Evolutionary conservation across 2,329 filamentous ascomycete species (phyloP).

Genomic region (Cytospora piceicola): DNA sequence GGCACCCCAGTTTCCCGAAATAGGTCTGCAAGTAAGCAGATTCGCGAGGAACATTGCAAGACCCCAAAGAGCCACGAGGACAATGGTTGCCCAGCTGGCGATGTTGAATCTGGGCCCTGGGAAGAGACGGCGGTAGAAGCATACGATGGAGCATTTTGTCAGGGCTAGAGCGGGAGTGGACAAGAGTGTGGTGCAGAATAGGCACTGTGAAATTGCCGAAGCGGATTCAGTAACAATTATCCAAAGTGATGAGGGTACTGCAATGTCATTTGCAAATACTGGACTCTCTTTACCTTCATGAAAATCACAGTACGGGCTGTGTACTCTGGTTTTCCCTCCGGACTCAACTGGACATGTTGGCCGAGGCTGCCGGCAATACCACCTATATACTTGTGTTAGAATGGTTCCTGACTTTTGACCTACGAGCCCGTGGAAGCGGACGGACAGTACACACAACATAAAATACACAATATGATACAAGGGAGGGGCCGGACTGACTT

Average conservation of each 20-base stretch:
- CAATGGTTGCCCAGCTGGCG: neutral
- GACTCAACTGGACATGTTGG: neutral
- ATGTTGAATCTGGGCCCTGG: constrained; percentile 2
- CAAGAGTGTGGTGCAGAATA: constrained; percentile 7
- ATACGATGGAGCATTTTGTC: constrained; percentile 6
- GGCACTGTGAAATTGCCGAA: neutral
- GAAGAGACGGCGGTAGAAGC: constrained; percentile 9
- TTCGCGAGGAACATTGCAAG: neutral
- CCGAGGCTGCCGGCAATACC: constrained; percentile 3
- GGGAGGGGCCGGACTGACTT: neutral
- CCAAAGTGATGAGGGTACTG: neutral
- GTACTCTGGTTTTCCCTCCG: neutral
- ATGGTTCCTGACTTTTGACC: neutral
- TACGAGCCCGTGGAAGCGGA: neutral
- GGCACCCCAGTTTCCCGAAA: constrained; percentile 5
- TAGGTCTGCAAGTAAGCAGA: constrained; percentile 1
- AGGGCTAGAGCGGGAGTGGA: constrained; percentile 3
- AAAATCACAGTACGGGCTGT: neutral
- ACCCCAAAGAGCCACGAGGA: constrained; percentile 2
- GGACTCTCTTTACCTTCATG: neutral
- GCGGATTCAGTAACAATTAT: neutral
- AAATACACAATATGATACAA: neutral
- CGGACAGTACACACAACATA: neutral
- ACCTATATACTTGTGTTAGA: neutral
- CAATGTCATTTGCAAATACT: neutral